Percentiles rank a stretch among this genome's conserved stretches.
phyloP scores from a whole-genome alignment of 1,284 basidiomycete genomes.

The Inonotus obliquus region DNA sequence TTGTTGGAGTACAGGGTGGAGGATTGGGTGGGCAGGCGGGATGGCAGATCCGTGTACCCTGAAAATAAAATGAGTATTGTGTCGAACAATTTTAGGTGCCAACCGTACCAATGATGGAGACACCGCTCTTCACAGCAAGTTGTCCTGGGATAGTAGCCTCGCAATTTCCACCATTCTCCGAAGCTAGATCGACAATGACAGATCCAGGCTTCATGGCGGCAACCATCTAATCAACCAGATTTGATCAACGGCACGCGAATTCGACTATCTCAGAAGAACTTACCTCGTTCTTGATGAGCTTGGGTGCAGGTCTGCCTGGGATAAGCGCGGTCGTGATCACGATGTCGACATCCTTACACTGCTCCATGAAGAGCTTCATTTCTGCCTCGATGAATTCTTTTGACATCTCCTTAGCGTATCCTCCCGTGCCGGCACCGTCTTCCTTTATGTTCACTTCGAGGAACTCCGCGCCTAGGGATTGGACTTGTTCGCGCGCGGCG shows the following conservation, averaged over 20 bases:
- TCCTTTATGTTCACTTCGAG: conserved; percentile 74
- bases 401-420: conserved; percentile 88
- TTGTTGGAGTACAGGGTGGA: conserved; percentile 88
- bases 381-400: conserved; percentile 87
- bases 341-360: conserved; percentile 83
- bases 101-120: conserved; percentile 69
- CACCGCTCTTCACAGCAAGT: conserved; percentile 55
- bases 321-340: conserved; percentile 81
- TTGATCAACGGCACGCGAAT: not conserved
- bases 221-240: conserved; percentile 48
- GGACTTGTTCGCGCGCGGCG: conserved; percentile 80
- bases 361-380: conserved; percentile 82
- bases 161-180: conserved; percentile 83
- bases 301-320: conserved; percentile 81
- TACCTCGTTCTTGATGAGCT: conserved; percentile 69
- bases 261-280: not conserved
- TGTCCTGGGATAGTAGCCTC: conserved; percentile 75
- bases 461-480: conserved; percentile 83
- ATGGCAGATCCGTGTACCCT: conserved; percentile 81
- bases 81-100: not conserved
- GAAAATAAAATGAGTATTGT: conserved; percentile 5
- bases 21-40: conserved; percentile 79
- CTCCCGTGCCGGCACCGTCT: conserved; percentile 74
- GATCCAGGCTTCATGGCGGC: conserved; percentile 85
- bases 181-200: conserved; percentile 79